Evolutionary conservation across 805 yeast species (phyloP).

Genomic region (Starmerella potacharoeniae): DNA sequence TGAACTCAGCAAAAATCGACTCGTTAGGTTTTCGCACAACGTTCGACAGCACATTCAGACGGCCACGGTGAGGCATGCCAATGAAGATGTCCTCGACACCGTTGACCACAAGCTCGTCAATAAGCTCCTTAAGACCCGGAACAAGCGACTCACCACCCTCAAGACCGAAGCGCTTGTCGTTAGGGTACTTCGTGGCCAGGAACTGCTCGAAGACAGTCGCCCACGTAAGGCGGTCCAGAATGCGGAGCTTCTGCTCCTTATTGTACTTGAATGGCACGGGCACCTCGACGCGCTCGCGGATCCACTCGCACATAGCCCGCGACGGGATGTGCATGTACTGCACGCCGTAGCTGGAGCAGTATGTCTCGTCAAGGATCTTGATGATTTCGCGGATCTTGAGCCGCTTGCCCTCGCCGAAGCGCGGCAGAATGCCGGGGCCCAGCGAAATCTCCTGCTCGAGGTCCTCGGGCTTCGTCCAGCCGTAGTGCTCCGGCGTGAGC

Average conservation of each 20-base stretch:
- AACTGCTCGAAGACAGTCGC: constrained; percentile 87
- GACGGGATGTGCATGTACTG: constrained; percentile 97
- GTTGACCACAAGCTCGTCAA: constrained; percentile 72
- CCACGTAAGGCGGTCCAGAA: constrained; percentile 94
- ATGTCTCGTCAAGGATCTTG: constrained; percentile 64
- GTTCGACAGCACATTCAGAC: constrained; percentile 93
- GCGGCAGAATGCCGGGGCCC: constrained; percentile 96
- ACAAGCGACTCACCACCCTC: constrained; percentile 97
- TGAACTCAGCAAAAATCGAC: constrained; percentile 90
- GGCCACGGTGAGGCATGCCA: constrained; percentile 99
- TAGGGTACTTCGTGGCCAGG: constrained; percentile 90
- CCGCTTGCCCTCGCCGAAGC: constrained; percentile 57
- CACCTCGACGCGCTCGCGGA: constrained; percentile 90
- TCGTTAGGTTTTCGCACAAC: constrained; percentile 98
- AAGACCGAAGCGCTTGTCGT: constrained; percentile 95
- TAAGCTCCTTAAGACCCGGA: constrained; percentile 92
- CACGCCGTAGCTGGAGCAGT: constrained; percentile 81
- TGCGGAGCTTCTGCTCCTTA: constrained; percentile 87
- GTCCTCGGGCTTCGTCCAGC: constrained; percentile 70
- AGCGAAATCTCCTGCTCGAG: constrained; percentile 70
- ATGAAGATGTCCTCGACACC: constrained; percentile 94
- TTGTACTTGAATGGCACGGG: constrained; percentile 76
- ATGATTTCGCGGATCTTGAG: constrained; percentile 72
- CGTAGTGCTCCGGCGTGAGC: constrained; percentile 83
- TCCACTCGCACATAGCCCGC: constrained; percentile 94